Conservation (phyloP, 306 rosid genomes). For the Quercus robur region DNA sequence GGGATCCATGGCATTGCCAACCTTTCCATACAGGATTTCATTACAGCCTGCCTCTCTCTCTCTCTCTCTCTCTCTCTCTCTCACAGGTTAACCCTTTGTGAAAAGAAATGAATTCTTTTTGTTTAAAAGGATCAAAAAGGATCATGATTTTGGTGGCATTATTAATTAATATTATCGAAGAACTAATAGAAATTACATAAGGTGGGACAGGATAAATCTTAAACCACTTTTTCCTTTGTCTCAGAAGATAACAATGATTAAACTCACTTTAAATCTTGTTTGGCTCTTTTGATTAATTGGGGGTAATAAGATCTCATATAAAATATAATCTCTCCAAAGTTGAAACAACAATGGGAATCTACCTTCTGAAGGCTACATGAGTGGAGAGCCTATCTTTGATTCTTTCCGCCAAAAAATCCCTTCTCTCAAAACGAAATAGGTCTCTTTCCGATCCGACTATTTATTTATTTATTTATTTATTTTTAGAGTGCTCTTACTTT, state of each 20-base stretch:
- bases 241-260: not conserved
- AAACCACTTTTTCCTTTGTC: not conserved
- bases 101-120: not conserved
- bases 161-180: not conserved
- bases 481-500: not conserved
- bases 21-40: not conserved
- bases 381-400: constrained; percentile 28
- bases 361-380: constrained; percentile 24
- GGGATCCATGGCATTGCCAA: constrained; percentile 16
- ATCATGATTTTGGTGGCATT: not conserved
- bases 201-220: constrained; percentile 29
- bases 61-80: not conserved
- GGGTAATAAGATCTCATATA: not conserved
- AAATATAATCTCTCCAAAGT: constrained; percentile 13
- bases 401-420: constrained; percentile 10
- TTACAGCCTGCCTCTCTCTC: not conserved
- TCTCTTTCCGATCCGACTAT: not conserved
- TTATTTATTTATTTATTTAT: not conserved
- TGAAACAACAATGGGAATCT: constrained; percentile 30
- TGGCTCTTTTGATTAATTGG: not conserved
- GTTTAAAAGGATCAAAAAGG: no score
- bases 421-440: not conserved
- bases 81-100: not conserved
- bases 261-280: not conserved
- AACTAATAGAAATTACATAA: not conserved